Conservation (phyloP, 2,329 filamentous ascomycete species). For the Helotiales sp. region DNA sequence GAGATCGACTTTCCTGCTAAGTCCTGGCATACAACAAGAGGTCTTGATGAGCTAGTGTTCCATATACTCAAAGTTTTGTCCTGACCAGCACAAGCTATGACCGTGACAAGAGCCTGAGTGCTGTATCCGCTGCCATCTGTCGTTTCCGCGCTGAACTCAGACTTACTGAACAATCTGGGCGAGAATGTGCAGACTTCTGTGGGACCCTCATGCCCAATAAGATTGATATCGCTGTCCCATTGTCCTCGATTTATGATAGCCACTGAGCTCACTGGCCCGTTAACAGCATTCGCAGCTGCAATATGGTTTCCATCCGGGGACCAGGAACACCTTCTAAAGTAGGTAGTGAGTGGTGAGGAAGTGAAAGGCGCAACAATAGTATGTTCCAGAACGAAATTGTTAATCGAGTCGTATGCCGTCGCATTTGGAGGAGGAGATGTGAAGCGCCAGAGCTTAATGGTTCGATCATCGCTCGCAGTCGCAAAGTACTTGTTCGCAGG, state of each 20-base stretch:
- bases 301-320: conserved; percentile 97
- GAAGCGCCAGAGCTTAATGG: conserved; percentile 95
- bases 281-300: conserved; percentile 93
- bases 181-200: conserved; percentile 98
- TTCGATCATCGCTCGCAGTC: conserved; percentile 93
- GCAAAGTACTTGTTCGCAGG: conserved; percentile 99
- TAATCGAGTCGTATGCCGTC: conserved; percentile 90
- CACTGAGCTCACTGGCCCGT: conserved; percentile 94
- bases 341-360: conserved; percentile 91
- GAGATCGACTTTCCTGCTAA: conserved; percentile 89
- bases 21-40: conserved; percentile 87
- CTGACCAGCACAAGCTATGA: conserved; percentile 94
- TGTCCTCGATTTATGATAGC: conserved; percentile 89
- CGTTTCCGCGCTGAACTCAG: conserved; percentile 55
- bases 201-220: conserved; percentile 95
- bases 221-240: conserved; percentile 96
- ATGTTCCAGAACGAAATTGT: conserved; percentile 94
- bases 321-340: conserved; percentile 96
- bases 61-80: conserved; percentile 96
- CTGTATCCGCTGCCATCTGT: conserved; percentile 49
- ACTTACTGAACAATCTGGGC: conserved; percentile 78
- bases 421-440: conserved; percentile 88
- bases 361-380: conserved; percentile 86
- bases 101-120: conserved; percentile 67
- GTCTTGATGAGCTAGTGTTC: conserved; percentile 94